Base-by-base conservation (phyloP, 2,329 filamentous ascomycete genomes). In the Diplodia mutila region DNA sequence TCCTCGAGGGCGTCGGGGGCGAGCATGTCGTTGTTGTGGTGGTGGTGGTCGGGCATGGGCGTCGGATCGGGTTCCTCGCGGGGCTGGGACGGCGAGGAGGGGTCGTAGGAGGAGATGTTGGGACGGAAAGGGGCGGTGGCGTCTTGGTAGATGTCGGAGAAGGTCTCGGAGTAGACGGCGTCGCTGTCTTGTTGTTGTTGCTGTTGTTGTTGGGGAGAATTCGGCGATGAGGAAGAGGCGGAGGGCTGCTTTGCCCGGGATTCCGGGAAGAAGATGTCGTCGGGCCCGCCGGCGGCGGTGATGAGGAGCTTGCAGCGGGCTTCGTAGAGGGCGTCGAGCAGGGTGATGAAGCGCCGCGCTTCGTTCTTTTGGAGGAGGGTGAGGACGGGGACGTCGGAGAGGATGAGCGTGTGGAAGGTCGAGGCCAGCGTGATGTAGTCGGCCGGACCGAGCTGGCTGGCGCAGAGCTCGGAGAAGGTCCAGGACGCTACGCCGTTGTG, bases 371-470 rank as follows among this genome's bases (percentile, higher is more conserved):
- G 88, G 1, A 87, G 79, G 1, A 89, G 77, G 0, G 86, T 89
- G 14, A 95, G 80, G 18, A 90, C 75, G 0, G 92, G 91, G 1
- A 94, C 84, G 23, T 88, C 80, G 71, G 90, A 89, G 55, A 94
- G 82, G 74, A 94, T 87, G 69, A 94, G 85, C 0, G 91, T 94
- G 77, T 94, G 91, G 76, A 90, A 94, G 18, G 86, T 90, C 1
- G 91, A 93, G 1, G 91, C 91, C 75, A 95, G 86, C 1, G 90
- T 91, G 66, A 94, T 91, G 78, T 94, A 95, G 80, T 95, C 92
- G 32, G 92, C 92, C 1, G 91, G 91, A 0, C 92, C 92, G 53
- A 93, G 88, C 1, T 83, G 82, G 6, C 78, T 80, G 68, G 85
- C 84, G 68, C 91, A 92, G 1, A 94, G 85, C 42, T 90, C 85